phyloP scores from a whole-genome alignment of 306 rosid species.

The Rubus idaeus region DNA sequence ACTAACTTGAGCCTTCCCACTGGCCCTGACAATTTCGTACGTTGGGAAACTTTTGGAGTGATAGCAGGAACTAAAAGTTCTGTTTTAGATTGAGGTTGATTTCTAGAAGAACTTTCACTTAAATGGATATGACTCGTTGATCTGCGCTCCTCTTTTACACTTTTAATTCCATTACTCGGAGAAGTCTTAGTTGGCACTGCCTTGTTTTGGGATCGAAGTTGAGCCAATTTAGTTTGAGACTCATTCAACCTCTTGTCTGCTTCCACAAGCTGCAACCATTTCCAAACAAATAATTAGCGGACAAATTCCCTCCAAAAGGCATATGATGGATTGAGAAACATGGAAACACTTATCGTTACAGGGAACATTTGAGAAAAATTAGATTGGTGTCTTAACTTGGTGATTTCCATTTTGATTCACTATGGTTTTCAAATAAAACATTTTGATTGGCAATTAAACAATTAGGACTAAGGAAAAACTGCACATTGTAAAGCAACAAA shows the following conservation, averaged over 20 bases:
- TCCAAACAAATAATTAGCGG: conserved; percentile 27
- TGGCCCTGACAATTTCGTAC: conserved; percentile 31
- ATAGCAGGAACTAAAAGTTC: conserved; percentile 73
- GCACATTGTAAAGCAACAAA: not conserved
- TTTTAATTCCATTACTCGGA: conserved; percentile 28
- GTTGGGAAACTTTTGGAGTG: conserved; percentile 47
- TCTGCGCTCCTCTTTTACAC: conserved; percentile 56
- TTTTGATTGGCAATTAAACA: not conserved
- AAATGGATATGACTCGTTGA: conserved; percentile 52
- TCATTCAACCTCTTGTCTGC: conserved; percentile 67
- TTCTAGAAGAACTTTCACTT: not conserved
- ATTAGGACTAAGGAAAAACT: not conserved
- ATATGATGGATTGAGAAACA: not conserved
- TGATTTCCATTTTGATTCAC: not conserved
- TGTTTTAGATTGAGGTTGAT: conserved; percentile 48
- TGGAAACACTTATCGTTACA: not conserved
- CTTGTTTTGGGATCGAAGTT: conserved; percentile 54
- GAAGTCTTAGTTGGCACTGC: conserved; percentile 28
- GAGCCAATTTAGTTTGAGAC: conserved; percentile 68
- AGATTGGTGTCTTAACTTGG: not conserved
- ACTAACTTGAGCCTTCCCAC: conserved; percentile 38
- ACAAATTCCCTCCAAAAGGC: conserved; percentile 9
- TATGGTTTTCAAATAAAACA: not conserved
- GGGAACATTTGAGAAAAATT: not conserved
- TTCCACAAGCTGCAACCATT: conserved; percentile 64